A percentile compares a stretch with the other conserved stretches of the same genome.
Conservation (phyloP, 1,284 basidiomycete species). For the Malassezia sp. region DNA sequence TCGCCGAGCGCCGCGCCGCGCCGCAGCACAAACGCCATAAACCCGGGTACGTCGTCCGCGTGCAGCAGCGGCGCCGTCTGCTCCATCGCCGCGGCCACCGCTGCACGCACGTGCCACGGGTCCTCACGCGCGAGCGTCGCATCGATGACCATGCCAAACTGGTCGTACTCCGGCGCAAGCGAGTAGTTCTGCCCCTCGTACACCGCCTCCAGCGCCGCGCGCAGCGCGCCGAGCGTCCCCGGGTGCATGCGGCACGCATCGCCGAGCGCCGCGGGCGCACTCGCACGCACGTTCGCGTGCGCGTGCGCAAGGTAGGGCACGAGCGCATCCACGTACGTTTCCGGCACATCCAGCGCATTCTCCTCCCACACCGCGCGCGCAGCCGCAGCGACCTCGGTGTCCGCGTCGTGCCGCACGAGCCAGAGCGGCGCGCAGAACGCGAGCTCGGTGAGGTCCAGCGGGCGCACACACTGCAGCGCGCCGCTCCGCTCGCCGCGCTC, state of each 20-base stretch:
- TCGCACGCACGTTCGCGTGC: slow-evolving; percentile 67
- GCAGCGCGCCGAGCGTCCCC: slow-evolving; percentile 54
- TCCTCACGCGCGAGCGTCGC: slow-evolving; percentile 80
- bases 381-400: slow-evolving; percentile 77
- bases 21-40: slow-evolving; percentile 74
- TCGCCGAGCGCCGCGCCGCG: slow-evolving; percentile 77
- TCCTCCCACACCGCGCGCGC: slow-evolving; percentile 86
- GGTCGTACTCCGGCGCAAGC: slow-evolving; percentile 53
- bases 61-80: slow-evolving; percentile 61
- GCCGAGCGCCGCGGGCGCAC: slow-evolving; percentile 63
- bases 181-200: slow-evolving; percentile 82
- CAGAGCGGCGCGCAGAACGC: slow-evolving; percentile 84
- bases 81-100: slow-evolving; percentile 63
- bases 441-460: slow-evolving; percentile 84
- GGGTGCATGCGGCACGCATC: slow-evolving; percentile 68
- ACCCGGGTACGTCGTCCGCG: slow-evolving; percentile 58
- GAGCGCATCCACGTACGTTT: slow-evolving; percentile 58
- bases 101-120: slow-evolving; percentile 75
- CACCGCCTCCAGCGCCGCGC: slow-evolving; percentile 56
- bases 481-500: slow-evolving; percentile 81
- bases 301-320: slow-evolving; percentile 65
- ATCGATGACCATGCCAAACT: slow-evolving; percentile 75
- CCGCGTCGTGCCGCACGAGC: slow-evolving; percentile 79
- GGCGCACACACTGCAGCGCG: slow-evolving; percentile 80
- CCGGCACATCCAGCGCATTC: slow-evolving; percentile 80